These are phyloP conservation scores for Penicillium sp. DNA, from an alignment of 2,329 filamentous ascomycete species.

Conservation along the genomic window DNA sequence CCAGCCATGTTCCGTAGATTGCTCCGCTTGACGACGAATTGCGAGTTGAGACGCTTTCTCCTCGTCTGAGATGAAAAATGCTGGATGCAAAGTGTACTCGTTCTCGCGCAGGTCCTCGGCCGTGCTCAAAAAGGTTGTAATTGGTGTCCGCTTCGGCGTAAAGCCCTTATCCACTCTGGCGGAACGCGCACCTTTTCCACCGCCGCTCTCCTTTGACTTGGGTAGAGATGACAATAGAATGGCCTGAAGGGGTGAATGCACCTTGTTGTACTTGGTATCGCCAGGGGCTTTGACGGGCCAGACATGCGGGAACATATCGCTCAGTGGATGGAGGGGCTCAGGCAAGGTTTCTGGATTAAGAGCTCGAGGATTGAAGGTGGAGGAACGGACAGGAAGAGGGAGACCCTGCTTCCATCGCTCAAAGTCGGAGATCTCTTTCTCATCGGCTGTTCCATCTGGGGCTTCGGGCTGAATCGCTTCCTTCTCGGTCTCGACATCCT, in stretches of 20 bases:
- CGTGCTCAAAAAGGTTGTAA: slow-evolving; percentile 77
- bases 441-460: slow-evolving; percentile 26
- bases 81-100: slow-evolving; percentile 83
- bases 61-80: slow-evolving; percentile 65
- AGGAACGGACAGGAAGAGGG: slow-evolving; percentile 40
- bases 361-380: slow-evolving; percentile 42
- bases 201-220: slow-evolving; percentile 66
- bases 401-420: slow-evolving; percentile 49
- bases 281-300: slow-evolving; percentile 91
- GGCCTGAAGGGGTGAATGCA: slow-evolving; percentile 85
- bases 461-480: slow-evolving; percentile 14
- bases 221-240: slow-evolving; percentile 79
- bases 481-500: slow-evolving; percentile 14
- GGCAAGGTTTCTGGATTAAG: slow-evolving; percentile 47
- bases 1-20: slow-evolving; percentile 71
- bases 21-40: slow-evolving; percentile 58
- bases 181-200: slow-evolving; percentile 60
- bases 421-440: slow-evolving; percentile 40
- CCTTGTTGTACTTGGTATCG: slow-evolving; percentile 77
- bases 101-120: slow-evolving; percentile 79
- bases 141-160: slow-evolving; percentile 77
- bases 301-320: slow-evolving; percentile 82
- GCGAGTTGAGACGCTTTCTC: slow-evolving; percentile 62
- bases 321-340: slow-evolving; percentile 67
- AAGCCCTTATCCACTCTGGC: slow-evolving; percentile 69